A percentile compares a stretch with the other conserved stretches of the same genome.
phyloP scores from a whole-genome alignment of 306 rosid species.

The Trifolium pratense region DNA sequence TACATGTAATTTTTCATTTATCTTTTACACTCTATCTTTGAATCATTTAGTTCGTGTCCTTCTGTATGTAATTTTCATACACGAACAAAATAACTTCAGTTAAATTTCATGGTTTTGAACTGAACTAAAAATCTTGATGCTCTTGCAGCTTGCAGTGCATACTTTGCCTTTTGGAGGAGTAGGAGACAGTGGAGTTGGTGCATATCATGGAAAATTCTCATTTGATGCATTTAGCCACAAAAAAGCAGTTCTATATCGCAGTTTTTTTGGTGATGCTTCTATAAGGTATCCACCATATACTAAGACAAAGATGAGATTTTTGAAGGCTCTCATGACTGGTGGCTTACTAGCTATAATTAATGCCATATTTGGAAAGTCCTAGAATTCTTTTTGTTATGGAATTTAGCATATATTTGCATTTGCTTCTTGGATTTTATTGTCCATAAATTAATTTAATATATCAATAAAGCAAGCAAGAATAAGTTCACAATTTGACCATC shows the following conservation, averaged over 20 bases:
- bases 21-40: constrained; percentile 17
- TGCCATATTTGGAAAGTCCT: constrained; percentile 79
- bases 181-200: constrained; percentile 95
- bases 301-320: constrained; percentile 60
- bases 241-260: constrained; percentile 87
- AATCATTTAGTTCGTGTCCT: neutral
- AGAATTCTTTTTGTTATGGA: constrained; percentile 34
- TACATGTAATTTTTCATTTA: constrained; percentile 66
- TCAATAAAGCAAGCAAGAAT: too few species aligned
- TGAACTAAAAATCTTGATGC: too few species aligned
- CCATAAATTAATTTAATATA: too few species aligned
- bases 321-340: constrained; percentile 84
- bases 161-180: constrained; percentile 97
- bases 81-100: too few species aligned
- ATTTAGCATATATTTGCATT: constrained; percentile 1
- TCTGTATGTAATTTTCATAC: constrained; percentile 14
- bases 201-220: constrained; percentile 96
- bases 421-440: constrained; percentile 27
- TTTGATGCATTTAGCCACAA: constrained; percentile 95
- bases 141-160: constrained; percentile 79
- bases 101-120: too few species aligned
- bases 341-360: constrained; percentile 61
- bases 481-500: too few species aligned
- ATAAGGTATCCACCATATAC: constrained; percentile 95
- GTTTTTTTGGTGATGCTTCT: constrained; percentile 72